A percentile compares a stretch with the other conserved stretches of the same genome.
Evolutionary conservation across 1,284 basidiomycete genomes (phyloP).

Genomic region (Apiotrichum gracile): DNA sequence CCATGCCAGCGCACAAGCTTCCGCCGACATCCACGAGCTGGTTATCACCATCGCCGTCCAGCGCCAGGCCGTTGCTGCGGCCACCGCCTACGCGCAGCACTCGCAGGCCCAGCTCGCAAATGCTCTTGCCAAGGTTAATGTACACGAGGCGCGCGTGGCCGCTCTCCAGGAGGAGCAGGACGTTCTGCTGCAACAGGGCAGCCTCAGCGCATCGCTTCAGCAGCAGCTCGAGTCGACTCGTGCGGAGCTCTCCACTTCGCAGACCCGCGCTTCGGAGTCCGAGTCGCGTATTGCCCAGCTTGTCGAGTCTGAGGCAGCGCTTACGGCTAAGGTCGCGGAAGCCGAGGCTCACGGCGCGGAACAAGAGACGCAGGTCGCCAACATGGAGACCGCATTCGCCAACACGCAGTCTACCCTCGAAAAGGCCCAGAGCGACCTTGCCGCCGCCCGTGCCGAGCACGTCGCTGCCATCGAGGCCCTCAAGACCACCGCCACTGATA

Average conservation of each 20-base stretch:
- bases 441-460: not conserved
- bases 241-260: not conserved
- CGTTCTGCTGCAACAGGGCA: not conserved
- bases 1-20: not conserved
- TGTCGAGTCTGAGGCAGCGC: not conserved
- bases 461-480: not conserved
- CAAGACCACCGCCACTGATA: not conserved
- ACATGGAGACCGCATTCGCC: not conserved
- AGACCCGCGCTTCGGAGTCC: not conserved
- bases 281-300: not conserved
- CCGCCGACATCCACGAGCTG: not conserved
- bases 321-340: not conserved
- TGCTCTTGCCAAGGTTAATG: not conserved
- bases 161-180: slow-evolving; percentile 4
- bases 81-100: not conserved
- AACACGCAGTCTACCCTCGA: not conserved
- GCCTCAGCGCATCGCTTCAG: not conserved
- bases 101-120: not conserved
- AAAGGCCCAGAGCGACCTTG: not conserved
- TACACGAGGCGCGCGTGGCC: not conserved
- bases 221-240: slow-evolving; percentile 5
- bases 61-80: not conserved
- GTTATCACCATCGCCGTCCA: slow-evolving; percentile 10
- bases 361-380: not conserved
- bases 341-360: not conserved